Conservation (phyloP, 768 basidiomycete genomes). For the Tephrocybe sp. region DNA sequence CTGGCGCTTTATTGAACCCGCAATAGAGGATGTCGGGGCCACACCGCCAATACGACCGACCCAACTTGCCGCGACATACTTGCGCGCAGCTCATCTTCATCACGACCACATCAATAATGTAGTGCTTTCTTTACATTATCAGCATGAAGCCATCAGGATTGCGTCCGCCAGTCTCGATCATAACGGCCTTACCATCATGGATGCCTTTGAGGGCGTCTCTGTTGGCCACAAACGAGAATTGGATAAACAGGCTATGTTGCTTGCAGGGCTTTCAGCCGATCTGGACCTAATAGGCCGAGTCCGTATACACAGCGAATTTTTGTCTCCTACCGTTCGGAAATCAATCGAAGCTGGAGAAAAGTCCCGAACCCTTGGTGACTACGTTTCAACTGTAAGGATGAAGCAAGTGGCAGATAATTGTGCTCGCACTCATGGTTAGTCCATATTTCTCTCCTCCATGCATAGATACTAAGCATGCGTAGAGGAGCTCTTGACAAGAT, state of each 20-base stretch:
- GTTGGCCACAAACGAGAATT: constrained; percentile 59
- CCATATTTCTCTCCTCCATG: not conserved
- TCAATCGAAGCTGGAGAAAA: constrained; percentile 71
- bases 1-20: not conserved
- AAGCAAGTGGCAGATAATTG: constrained; percentile 74
- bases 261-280: constrained; percentile 67
- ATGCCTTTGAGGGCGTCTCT: constrained; percentile 66
- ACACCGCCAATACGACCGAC: constrained; percentile 74
- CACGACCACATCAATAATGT: constrained; percentile 57
- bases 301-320: constrained; percentile 70
- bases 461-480: constrained; percentile 1
- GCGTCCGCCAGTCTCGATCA: constrained; percentile 72
- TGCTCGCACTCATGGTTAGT: constrained; percentile 63
- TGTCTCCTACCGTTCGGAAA: constrained; percentile 62
- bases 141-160: constrained; percentile 69
- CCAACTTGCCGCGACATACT: constrained; percentile 63
- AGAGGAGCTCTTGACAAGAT: constrained; percentile 61
- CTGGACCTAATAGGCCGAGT: constrained; percentile 67
- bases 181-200: constrained; percentile 66
- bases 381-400: constrained; percentile 80
- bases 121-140: constrained; percentile 53
- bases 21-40: constrained; percentile 53
- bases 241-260: constrained; percentile 58
- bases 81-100: constrained; percentile 61
- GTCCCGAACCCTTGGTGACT: constrained; percentile 72